phyloP scores from a whole-genome alignment of 2,329 filamentous ascomycete genomes.

The Huntiella omanensis region DNA sequence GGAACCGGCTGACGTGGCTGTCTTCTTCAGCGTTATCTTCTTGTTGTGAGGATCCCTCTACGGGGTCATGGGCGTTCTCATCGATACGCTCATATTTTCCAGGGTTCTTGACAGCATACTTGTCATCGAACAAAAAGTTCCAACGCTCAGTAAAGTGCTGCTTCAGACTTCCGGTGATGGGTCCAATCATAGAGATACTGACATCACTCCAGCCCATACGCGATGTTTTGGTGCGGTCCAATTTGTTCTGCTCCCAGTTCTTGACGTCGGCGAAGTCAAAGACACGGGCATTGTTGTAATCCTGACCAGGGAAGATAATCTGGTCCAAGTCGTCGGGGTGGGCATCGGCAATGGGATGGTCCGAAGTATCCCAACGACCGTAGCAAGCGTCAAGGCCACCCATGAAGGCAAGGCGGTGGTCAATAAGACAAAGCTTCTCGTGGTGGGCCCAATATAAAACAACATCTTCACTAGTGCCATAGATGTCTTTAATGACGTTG shows the following conservation, averaged over 20 bases:
- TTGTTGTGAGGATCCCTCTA: neutral
- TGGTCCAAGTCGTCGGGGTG: constrained; percentile 60
- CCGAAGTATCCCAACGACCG: constrained; percentile 59
- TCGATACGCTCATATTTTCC: constrained; percentile 28
- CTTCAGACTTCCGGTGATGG: constrained; percentile 54
- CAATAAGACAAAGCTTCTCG: constrained; percentile 73
- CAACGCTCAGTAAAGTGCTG: constrained; percentile 71
- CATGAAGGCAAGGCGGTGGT: constrained; percentile 72
- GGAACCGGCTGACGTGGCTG: constrained; percentile 4
- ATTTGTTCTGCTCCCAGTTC: constrained; percentile 70
- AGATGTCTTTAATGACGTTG: constrained; percentile 59
- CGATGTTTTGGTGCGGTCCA: constrained; percentile 59
- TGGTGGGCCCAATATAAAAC: constrained; percentile 88
- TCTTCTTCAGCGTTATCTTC: neutral
- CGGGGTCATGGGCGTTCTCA: neutral
- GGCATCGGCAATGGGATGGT: constrained; percentile 64
- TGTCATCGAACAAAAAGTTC: constrained; percentile 78
- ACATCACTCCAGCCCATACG: constrained; percentile 92
- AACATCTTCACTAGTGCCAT: constrained; percentile 63
- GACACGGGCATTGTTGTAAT: constrained; percentile 78
- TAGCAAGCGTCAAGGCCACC: constrained; percentile 77
- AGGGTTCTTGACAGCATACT: constrained; percentile 42
- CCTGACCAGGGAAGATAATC: constrained; percentile 73
- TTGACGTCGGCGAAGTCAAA: constrained; percentile 64
- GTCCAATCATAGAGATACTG: constrained; percentile 55